These are phyloP conservation scores for Angomonas desouzai DNA, from an alignment of 208 protist genomes.

Conservation along the genomic window DNA sequence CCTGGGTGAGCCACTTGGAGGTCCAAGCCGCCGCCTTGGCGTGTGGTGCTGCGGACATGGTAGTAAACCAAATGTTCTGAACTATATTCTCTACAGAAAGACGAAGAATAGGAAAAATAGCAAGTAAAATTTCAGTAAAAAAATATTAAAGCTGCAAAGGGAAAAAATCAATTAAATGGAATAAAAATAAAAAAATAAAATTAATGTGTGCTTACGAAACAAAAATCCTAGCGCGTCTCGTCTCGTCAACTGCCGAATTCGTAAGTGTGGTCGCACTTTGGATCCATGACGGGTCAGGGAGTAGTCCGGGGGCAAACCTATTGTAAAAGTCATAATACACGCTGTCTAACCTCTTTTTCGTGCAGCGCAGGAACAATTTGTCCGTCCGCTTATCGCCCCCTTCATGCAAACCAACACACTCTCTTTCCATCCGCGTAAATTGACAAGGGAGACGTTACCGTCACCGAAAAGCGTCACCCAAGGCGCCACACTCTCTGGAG, in stretches of 20 bases:
- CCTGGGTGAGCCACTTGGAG: conserved; percentile 82
- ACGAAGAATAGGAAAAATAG: conserved; percentile 10
- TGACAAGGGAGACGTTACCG: conserved; percentile 63
- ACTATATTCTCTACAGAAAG: neutral
- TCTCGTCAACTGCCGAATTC: neutral
- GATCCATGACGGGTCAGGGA: conserved; percentile 15
- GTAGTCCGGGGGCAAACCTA: conserved; percentile 26
- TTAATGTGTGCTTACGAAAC: neutral
- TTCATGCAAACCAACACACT: conserved; percentile 58
- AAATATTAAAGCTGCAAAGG: too few species aligned
- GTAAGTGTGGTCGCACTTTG: neutral
- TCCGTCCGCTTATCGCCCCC: conserved; percentile 23
- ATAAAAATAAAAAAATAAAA: neutral
- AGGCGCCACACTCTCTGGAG: conserved; percentile 23
- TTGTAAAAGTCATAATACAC: conserved; percentile 31
- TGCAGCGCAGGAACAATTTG: conserved; percentile 14
- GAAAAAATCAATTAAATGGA: neutral
- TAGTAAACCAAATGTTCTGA: neutral
- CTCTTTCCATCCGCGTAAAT: conserved; percentile 75
- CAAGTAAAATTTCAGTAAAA: neutral
- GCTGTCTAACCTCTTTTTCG: conserved; percentile 18
- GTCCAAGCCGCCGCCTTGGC: conserved; percentile 62
- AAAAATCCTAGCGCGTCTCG: neutral
- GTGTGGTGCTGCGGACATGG: conserved; percentile 66
- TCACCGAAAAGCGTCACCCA: conserved; percentile 41